Base-by-base conservation (phyloP, 2,329 filamentous ascomycete genomes). In the Hymenoscyphus repandus region DNA sequence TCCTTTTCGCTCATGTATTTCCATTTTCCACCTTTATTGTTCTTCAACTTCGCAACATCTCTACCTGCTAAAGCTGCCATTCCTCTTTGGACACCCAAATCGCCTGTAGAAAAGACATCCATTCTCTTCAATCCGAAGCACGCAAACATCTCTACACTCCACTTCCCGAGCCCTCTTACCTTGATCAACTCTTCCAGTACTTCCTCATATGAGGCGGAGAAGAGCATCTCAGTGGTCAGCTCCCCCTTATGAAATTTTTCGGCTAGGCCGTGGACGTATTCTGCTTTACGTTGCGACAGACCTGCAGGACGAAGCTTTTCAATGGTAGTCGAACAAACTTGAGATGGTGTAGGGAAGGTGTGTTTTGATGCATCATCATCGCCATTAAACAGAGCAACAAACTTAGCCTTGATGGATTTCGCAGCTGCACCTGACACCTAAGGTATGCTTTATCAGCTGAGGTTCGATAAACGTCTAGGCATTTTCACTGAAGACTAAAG, bases 101-200 rank as follows among this genome's bases (percentile, higher is more conserved):
- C 92, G 1, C 93, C 92, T 1, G 89, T 85, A 18, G 86, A 90
- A 67, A 97, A 96, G 18, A 99, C 88, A 70, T 99, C 92, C 77
- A 90, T 86, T 11, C 91, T 78, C 76, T 96, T 97, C 37, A 99
- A 74, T n/a, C 82, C 88, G 69, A 99, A 97, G 69, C 88, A 90
- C 45, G 91, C 89, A 74, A 99, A 99, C 93, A 99, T 97, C 74
- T 96, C 91, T 12, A 95, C 90, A 43, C 85, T 91, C 93, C 93
- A 97, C 48, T 77, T 78, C 0, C 93, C 93, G 45, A 97, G 71
- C 0, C 93, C 93, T 9, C 92, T 78, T 5, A 99, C 90, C 1
- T 90, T 88, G 43, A 87, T 89, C 43, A 99, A 75, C 66, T 80
- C 85, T 68, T 87, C 80, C 57, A 96, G 75, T 6, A 99, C 78